phyloP scores from a whole-genome alignment of 1,284 basidiomycete species.

The Heterobasidion irregulare region DNA sequence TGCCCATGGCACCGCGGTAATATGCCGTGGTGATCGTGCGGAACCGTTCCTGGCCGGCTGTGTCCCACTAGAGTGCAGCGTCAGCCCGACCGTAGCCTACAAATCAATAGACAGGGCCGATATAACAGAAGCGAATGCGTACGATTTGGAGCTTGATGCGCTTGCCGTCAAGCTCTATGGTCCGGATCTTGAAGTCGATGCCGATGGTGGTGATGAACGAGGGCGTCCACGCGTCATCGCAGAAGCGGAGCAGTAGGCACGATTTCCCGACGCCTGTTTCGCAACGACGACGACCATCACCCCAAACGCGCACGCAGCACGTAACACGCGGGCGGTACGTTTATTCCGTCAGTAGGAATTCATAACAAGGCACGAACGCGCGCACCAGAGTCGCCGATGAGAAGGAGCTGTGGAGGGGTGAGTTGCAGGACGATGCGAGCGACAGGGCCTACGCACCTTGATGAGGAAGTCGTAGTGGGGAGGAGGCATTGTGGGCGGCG shows the following conservation, averaged over 20 bases:
- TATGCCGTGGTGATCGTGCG: constrained; percentile 99
- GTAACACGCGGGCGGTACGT: background rate
- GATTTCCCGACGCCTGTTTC: constrained; percentile 91
- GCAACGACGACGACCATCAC: background rate
- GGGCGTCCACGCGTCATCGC: constrained; percentile 99
- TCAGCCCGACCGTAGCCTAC: background rate
- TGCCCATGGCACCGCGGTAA: constrained; percentile 99
- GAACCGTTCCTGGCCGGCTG: constrained; percentile 98
- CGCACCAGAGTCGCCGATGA: constrained; percentile 93
- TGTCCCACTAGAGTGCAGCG: constrained; percentile 76
- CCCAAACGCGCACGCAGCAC: background rate
- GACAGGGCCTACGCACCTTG: constrained; percentile 47
- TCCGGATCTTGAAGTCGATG: constrained; percentile 94
- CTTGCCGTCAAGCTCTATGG: constrained; percentile 94
- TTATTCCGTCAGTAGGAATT: background rate
- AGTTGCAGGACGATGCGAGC: constrained; percentile 7
- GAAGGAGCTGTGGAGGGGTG: constrained; percentile 59
- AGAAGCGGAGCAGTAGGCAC: constrained; percentile 96
- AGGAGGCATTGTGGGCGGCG: constrained; percentile 55
- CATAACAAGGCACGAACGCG: constrained; percentile 4
- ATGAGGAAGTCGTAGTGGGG: constrained; percentile 91
- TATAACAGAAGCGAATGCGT: constrained; percentile 21
- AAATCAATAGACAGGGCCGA: constrained; percentile 2
- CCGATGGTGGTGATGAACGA: constrained; percentile 99
- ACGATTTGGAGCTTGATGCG: constrained; percentile 96